Evolutionary conservation across 495 filamentous ascomycete species (phyloP).

Genomic region (Zalerion maritima): DNA sequence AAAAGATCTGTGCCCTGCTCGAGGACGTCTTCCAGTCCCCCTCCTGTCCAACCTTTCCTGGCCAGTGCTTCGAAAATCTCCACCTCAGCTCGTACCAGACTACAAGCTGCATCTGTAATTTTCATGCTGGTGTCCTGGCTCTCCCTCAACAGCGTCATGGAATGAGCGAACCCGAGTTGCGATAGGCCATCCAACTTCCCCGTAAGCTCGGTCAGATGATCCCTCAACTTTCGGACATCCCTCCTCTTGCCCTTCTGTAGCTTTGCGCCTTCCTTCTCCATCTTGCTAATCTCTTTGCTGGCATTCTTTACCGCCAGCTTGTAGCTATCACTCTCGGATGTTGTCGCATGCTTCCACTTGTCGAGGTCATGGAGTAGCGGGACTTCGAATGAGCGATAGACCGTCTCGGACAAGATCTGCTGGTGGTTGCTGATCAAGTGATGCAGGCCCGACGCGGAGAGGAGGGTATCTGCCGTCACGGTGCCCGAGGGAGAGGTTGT

Average conservation of each 20-base stretch:
- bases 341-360: slow-evolving; percentile 39
- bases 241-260: slow-evolving; percentile 38
- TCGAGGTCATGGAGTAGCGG: slow-evolving; percentile 50
- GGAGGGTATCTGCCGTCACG: slow-evolving; percentile 44
- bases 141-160: slow-evolving; percentile 36
- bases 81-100: slow-evolving; percentile 46
- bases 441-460: slow-evolving; percentile 45
- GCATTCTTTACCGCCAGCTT: slow-evolving; percentile 32
- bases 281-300: slow-evolving; percentile 38
- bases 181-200: slow-evolving; percentile 46
- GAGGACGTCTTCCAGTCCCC: slow-evolving; percentile 45
- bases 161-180: slow-evolving; percentile 39
- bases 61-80: slow-evolving; percentile 52
- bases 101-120: slow-evolving; percentile 46
- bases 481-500: slow-evolving; percentile 32
- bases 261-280: slow-evolving; percentile 46
- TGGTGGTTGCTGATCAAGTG: slow-evolving; percentile 51
- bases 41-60: slow-evolving; percentile 48
- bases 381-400: slow-evolving; percentile 51
- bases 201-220: slow-evolving; percentile 43
- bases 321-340: slow-evolving; percentile 45
- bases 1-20: slow-evolving; percentile 48
- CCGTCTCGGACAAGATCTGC: slow-evolving; percentile 45
- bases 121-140: slow-evolving; percentile 40
- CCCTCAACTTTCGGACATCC: slow-evolving; percentile 36